phyloP scores from a whole-genome alignment of 1,284 basidiomycete genomes.

The Pascua guehoae region DNA sequence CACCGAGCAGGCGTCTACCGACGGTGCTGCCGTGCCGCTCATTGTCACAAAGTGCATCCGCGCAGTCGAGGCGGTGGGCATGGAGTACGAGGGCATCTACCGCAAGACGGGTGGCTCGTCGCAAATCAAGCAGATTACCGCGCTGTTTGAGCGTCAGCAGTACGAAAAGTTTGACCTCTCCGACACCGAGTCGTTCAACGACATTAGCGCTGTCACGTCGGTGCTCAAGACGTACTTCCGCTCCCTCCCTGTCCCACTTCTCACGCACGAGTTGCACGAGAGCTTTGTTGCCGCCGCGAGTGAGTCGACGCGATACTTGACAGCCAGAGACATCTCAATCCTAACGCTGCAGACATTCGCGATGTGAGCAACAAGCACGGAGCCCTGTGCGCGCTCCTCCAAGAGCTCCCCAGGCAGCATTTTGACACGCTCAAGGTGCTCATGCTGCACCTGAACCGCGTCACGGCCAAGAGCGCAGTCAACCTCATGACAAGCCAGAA shows the following conservation, averaged over 20 bases:
- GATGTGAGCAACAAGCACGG: conserved; percentile 62
- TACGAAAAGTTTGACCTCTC: conserved; percentile 81
- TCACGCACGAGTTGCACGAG: conserved; percentile 89
- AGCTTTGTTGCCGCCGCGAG: conserved; percentile 73
- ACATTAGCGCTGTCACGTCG: conserved; percentile 93
- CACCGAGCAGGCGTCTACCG: conserved; percentile 72
- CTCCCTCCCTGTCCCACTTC: conserved; percentile 78
- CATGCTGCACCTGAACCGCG: conserved; percentile 83
- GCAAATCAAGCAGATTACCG: conserved; percentile 88
- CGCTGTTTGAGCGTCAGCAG: conserved; percentile 89
- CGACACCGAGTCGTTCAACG: conserved; percentile 84
- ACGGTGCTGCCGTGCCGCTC: conserved; percentile 71
- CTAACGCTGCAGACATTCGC: conserved; percentile 53
- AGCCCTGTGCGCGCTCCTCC: conserved; percentile 66
- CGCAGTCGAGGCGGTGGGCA: conserved; percentile 81
- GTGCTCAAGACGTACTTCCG: conserved; percentile 97
- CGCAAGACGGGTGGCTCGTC: conserved; percentile 93
- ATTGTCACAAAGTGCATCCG: conserved; percentile 94
- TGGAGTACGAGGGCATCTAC: conserved; percentile 68
- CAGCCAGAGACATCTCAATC: background rate
- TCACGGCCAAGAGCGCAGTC: conserved; percentile 63
- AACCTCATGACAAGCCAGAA: conserved; percentile 96
- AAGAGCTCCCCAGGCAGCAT: conserved; percentile 77
- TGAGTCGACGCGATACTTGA: conserved; percentile 34
- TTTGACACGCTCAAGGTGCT: conserved; percentile 78